Evolutionary conservation across 208 protist genomes (phyloP), one percentile per base, ranked within the genome.

Genomic region (Naegleria gruberi): DNA sequence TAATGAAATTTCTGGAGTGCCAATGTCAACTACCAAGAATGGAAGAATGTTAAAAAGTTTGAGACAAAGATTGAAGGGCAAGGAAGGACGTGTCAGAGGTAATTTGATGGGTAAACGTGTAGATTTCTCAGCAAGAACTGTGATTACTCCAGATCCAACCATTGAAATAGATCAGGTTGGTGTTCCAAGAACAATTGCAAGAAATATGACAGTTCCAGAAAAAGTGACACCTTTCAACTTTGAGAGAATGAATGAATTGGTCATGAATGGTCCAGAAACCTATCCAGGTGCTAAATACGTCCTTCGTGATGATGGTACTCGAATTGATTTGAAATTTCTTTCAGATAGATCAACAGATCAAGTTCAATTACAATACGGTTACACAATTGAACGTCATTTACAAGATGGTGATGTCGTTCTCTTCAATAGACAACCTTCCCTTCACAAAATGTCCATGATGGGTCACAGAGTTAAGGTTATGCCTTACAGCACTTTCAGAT

Each of bases 391-490:
- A 93, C 93, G 99, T 23, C 98, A 99, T 93, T 92, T 99, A 40
- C 94, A 97, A 41, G 97, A 99, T 92, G 98, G 98, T 74, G 99
- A 99, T 94, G 95, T 98, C 8, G 97, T 99, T 15, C 94, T 99
- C 57, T 99, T 99, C 94, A 99, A 99, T 93, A 96, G 99, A 37
- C 99, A 99, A 95, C 99, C 99, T 8, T 99, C 99, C 30, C 96
- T 99, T 46, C 99, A 99, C 94, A 99, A 99, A 89, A 99, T 99
- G 99, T 98, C 96, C 94, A 99, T 99, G 96, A 99, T 99, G 99
- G 98, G 98, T 46, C 99, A 98, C 91, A 93, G 95, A 26, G 94
- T 97, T n/a, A 97, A 97, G 37, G 95, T 99, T 84, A 95, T 99
- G 87, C 98, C 98, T 88, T 99, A 98, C 94, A 98, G 97, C 55